A percentile compares a stretch with the other conserved stretches of the same genome.
Evolutionary conservation across 2,329 filamentous ascomycete genomes (phyloP).

Genomic region (Sporothrix globosa): DNA sequence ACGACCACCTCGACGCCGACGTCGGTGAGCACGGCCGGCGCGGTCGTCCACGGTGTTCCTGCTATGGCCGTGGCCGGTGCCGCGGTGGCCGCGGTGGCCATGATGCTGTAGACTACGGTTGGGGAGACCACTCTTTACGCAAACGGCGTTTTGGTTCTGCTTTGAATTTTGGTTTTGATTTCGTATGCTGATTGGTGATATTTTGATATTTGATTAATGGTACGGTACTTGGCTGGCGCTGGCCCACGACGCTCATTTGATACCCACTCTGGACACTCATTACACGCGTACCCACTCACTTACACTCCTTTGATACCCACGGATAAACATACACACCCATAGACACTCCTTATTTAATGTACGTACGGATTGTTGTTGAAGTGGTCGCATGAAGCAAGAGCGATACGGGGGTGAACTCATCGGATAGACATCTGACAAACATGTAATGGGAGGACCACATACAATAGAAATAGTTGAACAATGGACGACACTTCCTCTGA

Average conservation of each 20-base stretch:
- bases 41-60: not conserved
- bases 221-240: not conserved
- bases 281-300: not conserved
- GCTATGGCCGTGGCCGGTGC: slow-evolving; percentile 2
- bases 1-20: slow-evolving; percentile 25
- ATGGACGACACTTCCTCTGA: too few species aligned
- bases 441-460: not conserved
- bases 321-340: slow-evolving; percentile 1
- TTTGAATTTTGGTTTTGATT: not conserved
- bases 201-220: not conserved
- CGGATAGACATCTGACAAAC: not conserved
- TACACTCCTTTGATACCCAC: slow-evolving; percentile 21
- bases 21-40: slow-evolving; percentile 31
- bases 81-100: slow-evolving; percentile 22
- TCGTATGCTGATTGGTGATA: not conserved
- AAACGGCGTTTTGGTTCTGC: not conserved
- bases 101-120: slow-evolving; percentile 21
- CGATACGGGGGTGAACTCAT: not conserved
- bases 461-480: slow-evolving; percentile 8
- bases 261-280: not conserved
- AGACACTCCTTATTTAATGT: slow-evolving; percentile 10
- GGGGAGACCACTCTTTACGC: not conserved
- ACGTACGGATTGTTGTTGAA: not conserved
- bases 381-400: not conserved
- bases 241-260: slow-evolving; percentile 24